Evolutionary conservation across 2,329 filamentous ascomycete species (phyloP).

Genomic region (Sporothrix protearum): DNA sequence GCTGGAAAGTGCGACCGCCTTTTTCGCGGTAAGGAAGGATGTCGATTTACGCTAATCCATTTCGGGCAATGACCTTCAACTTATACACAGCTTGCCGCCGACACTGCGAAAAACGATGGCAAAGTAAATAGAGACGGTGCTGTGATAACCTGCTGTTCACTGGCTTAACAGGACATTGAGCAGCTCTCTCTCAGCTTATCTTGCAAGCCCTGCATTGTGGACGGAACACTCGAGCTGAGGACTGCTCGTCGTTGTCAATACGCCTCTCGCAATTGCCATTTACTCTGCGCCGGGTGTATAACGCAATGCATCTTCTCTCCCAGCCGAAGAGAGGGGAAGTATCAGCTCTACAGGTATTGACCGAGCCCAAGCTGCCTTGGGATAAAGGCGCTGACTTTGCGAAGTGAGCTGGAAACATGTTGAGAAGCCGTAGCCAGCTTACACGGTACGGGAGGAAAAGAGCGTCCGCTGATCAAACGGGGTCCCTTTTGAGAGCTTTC

Average conservation of each 20-base stretch:
- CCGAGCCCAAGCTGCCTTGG: too few species aligned
- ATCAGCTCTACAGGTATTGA: not conserved
- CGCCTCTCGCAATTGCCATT: not conserved
- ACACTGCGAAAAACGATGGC: not conserved
- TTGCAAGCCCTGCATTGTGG: not conserved
- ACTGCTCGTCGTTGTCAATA: not conserved
- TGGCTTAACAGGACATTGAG: too few species aligned
- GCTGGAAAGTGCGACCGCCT: constrained; percentile 7
- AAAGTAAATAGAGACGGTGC: not conserved
- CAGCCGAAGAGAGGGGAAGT: not conserved
- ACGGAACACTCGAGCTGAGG: not conserved
- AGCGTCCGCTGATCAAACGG: not conserved
- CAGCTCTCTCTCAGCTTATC: not conserved
- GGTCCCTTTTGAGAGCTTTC: too few species aligned
- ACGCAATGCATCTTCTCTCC: not conserved
- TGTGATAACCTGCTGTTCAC: too few species aligned
- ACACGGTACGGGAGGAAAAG: not conserved
- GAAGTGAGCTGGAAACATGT: not conserved
- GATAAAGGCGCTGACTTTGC: not conserved
- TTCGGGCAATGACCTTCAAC: not conserved
- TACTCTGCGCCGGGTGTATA: not conserved
- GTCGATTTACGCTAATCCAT: not conserved
- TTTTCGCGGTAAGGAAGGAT: not conserved
- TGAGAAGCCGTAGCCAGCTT: not conserved
- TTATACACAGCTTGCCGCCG: not conserved